These are phyloP conservation scores for Leptographium radiaticola DNA, from an alignment of 2,329 filamentous ascomycete genomes.

Conservation along the genomic window DNA sequence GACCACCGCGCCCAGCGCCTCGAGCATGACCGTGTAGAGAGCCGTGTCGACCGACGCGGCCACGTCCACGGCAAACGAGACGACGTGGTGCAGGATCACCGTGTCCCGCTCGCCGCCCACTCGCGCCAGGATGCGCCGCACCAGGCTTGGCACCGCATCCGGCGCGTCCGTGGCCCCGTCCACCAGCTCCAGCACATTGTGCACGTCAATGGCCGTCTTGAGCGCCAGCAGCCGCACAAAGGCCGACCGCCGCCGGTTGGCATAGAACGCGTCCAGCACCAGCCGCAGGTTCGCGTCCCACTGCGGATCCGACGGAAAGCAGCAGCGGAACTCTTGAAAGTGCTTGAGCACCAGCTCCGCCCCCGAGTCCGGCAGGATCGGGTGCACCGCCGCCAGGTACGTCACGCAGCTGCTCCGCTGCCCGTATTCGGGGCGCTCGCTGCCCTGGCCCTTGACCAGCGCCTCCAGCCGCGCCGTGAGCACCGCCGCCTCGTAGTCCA, in stretches of 20 bases:
- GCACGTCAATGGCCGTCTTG: slow-evolving; percentile 44
- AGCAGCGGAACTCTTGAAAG: slow-evolving; percentile 55
- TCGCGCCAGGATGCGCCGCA: slow-evolving; percentile 46
- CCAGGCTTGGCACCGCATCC: slow-evolving; percentile 43
- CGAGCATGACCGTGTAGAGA: slow-evolving; percentile 46
- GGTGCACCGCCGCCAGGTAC: slow-evolving; percentile 51
- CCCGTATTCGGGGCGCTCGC: slow-evolving; percentile 36
- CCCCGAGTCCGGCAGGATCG: slow-evolving; percentile 49
- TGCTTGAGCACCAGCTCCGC: slow-evolving; percentile 53
- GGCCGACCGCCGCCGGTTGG: slow-evolving; percentile 45
- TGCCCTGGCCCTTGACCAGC: slow-evolving; percentile 26
- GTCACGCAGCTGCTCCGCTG: slow-evolving; percentile 54
- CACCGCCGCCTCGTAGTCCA: slow-evolving; percentile 28
- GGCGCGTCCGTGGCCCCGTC: slow-evolving; percentile 34
- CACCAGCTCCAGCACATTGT: slow-evolving; percentile 44
- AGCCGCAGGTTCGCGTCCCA: slow-evolving; percentile 53
- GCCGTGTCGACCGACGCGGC: slow-evolving; percentile 44
- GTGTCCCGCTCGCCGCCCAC: slow-evolving; percentile 52
- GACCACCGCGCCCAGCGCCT: slow-evolving; percentile 37
- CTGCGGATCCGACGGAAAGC: slow-evolving; percentile 55
- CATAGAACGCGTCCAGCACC: slow-evolving; percentile 51
- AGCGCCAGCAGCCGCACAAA: slow-evolving; percentile 50
- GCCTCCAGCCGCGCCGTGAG: slow-evolving; percentile 37
- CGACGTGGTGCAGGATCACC: slow-evolving; percentile 48
- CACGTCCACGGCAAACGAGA: slow-evolving; percentile 51